Evolutionary conservation across 345 rosid genomes (phyloP), one percentile per base, ranked within the genome.

Genomic region (Melaleuca quinquenervia): DNA sequence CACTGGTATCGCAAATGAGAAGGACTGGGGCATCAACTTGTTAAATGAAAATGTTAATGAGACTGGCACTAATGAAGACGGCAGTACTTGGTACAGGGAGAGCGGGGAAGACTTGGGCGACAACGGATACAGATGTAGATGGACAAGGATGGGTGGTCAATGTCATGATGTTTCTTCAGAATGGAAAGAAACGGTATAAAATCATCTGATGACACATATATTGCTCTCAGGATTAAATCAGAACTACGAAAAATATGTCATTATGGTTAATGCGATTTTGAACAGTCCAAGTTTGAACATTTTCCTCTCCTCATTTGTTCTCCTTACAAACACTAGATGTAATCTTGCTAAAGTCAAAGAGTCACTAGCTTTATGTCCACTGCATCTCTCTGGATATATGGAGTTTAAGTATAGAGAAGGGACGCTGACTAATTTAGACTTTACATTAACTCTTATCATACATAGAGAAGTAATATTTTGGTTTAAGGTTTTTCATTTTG

Each of bases 1-100:
- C 91, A 97, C 99, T 3, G 99, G 99, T 74, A 97, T 97, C 84
- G 99, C 99, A 50, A 96, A 95, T 90, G 99, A 97, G 91, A 96
- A 97, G 90, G 99, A 97, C 85, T 96, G 98, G 99, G 98, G 98
- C 78, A 96, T 97, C 85, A 90, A 86, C 89, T 92, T 95, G 92
- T 89, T 96, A 90, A 96, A 90, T 88, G 99, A 94, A 83, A 92
- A 91, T 86, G 94, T 95, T 83, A 95, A 89, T 83, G 99, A 97
- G 91, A 87, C 96, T 80, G 99, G 99, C 45, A 91, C 91, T 52
- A 96, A 94, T 89, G 99, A 97, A 86, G 99, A 96, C 91, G 98
- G 96, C 52, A 93, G 96, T 90, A 93, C 92, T 86, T 97, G 99
- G 99, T 91, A 92, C 84, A 92, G 95, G 86, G 98, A 97, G 89